Conservation (phyloP, 306 rosid genomes). For the Abrus pulchellus region DNA sequence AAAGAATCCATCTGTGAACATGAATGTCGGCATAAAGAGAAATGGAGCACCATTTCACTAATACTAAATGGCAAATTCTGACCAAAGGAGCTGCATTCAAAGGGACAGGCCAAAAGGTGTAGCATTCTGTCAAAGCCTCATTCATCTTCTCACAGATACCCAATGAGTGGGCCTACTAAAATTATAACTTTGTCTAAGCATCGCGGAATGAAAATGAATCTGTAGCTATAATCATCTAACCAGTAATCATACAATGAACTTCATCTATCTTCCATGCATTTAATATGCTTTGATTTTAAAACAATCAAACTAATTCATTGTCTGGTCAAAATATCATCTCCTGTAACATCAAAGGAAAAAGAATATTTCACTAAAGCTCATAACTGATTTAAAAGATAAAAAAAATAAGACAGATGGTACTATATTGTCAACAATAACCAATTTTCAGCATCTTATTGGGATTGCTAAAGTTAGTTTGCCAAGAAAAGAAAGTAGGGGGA, state of each 20-base stretch:
- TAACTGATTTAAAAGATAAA: neutral
- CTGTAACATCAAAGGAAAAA: slow-evolving; percentile 43
- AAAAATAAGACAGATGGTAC: neutral
- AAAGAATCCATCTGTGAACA: slow-evolving; percentile 19
- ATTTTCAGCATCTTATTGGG: neutral
- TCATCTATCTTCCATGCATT: slow-evolving; percentile 43
- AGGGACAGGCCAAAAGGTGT: slow-evolving; percentile 17
- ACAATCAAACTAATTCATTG: slow-evolving; percentile 46
- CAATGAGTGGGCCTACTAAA: neutral
- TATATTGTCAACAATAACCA: neutral
- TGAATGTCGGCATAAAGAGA: slow-evolving; percentile 32
- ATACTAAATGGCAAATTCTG: slow-evolving; percentile 35
- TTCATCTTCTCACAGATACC: slow-evolving; percentile 28
- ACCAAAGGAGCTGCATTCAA: slow-evolving; percentile 36
- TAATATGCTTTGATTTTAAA: slow-evolving; percentile 53
- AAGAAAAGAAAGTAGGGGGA: neutral
- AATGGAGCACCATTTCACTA: slow-evolving; percentile 14
- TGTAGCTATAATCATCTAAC: slow-evolving; percentile 49
- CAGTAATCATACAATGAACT: slow-evolving; percentile 40
- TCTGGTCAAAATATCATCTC: slow-evolving; percentile 57
- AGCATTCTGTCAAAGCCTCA: slow-evolving; percentile 26
- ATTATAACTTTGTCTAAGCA: slow-evolving; percentile 24
- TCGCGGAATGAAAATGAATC: slow-evolving; percentile 45
- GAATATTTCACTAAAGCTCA: slow-evolving; percentile 19
- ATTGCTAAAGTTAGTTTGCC: slow-evolving; percentile 2